Conservation (phyloP, 768 basidiomycete genomes). For the Amanita molliuscula region DNA sequence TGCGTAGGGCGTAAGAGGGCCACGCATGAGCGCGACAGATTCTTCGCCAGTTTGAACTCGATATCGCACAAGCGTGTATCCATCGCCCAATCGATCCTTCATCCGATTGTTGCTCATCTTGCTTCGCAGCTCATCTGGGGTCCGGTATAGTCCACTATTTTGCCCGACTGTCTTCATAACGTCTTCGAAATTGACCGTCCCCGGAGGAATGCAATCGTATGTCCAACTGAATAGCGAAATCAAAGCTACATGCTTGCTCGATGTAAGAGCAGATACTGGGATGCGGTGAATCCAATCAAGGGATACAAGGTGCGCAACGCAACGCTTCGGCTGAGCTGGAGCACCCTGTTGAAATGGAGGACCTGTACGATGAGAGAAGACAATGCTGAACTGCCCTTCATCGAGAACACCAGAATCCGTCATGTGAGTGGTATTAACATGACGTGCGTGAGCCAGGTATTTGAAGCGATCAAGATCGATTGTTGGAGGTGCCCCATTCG, state of each 20-base stretch:
- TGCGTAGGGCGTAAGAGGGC: neutral
- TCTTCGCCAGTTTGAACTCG: neutral
- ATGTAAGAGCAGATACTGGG: neutral
- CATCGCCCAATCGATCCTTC: neutral
- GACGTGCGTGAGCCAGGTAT: neutral
- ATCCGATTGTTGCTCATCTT: neutral
- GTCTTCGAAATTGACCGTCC: neutral
- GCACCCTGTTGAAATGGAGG: neutral
- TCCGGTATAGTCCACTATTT: neutral
- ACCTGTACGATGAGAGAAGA: neutral
- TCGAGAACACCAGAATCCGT: neutral
- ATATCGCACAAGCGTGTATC: neutral
- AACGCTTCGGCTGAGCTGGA: no score
- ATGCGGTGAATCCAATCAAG: neutral
- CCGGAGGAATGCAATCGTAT: neutral
- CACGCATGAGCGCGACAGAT: neutral
- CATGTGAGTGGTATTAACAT: neutral
- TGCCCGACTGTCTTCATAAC: neutral
- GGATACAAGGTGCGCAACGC: neutral
- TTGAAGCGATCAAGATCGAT: neutral
- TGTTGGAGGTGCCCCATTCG: neutral
- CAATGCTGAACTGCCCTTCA: neutral
- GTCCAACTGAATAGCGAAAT: constrained; percentile 4
- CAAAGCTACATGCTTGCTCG: neutral
- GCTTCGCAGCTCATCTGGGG: neutral